Conservation (phyloP, 2,329 filamentous ascomycete genomes). For the Grosmannia clavigera region DNA sequence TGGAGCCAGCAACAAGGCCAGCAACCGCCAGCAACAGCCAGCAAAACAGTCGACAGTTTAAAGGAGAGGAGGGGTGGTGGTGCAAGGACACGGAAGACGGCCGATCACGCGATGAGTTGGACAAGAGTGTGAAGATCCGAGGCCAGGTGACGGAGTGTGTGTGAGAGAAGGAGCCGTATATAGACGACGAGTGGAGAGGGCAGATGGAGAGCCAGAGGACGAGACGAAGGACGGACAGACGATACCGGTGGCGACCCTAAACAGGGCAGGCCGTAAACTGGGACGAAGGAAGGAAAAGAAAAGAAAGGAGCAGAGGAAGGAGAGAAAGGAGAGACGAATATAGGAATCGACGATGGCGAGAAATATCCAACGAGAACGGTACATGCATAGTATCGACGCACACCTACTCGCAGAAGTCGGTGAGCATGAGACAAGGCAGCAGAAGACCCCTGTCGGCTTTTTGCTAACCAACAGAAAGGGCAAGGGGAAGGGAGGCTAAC, state of each 20-base stretch:
- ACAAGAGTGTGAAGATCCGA: background rate
- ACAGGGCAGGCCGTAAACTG: background rate
- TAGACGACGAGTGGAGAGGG: background rate
- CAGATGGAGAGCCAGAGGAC: background rate
- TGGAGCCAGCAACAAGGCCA: background rate
- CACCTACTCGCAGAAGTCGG: constrained; percentile 16
- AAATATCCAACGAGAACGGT: no score
- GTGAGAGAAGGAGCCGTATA: background rate
- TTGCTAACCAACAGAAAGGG: background rate
- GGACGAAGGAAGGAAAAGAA: background rate
- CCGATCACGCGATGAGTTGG: background rate
- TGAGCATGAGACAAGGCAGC: constrained; percentile 19
- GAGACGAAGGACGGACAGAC: background rate
- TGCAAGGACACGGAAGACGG: no score
- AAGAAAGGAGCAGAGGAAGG: background rate
- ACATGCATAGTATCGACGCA: background rate
- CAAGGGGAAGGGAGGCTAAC: background rate
- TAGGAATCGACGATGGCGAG: background rate
- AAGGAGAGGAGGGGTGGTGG: background rate
- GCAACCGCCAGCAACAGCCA: background rate
- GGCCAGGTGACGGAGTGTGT: background rate
- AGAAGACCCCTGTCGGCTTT: constrained; percentile 1
- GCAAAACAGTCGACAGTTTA: background rate
- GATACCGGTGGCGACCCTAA: background rate
- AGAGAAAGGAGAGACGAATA: background rate